phyloP scores from a whole-genome alignment of 1,139 yeast genomes.

The Saccharomyces uvarum region DNA sequence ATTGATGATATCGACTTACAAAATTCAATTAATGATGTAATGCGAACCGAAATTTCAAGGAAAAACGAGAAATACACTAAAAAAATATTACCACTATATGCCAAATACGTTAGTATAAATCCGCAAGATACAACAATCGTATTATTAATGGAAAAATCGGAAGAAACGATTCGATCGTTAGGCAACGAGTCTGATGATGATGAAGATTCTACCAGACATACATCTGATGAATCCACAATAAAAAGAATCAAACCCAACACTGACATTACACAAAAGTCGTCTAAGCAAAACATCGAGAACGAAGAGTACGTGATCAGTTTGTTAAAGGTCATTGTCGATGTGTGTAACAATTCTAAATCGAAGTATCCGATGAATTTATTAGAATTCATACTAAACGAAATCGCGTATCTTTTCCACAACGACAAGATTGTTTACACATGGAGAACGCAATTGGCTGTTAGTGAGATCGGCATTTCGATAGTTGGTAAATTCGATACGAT shows the following conservation, averaged over 20 bases:
- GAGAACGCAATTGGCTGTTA: constrained; percentile 46
- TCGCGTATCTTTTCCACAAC: constrained; percentile 30
- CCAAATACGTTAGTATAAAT: constrained; percentile 41
- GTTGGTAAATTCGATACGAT: constrained; percentile 17
- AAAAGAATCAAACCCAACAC: constrained; percentile 20
- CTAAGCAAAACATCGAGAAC: constrained; percentile 33
- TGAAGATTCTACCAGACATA: constrained; percentile 2
- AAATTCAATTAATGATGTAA: constrained; percentile 38
- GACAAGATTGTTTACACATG: constrained; percentile 43
- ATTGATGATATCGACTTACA: constrained; percentile 28
- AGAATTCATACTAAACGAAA: constrained; percentile 17
- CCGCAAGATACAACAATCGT: constrained; percentile 36
- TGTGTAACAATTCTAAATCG: constrained; percentile 24
- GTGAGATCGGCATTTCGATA: constrained; percentile 34
- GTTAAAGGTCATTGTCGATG: constrained; percentile 17
- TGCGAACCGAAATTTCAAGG: constrained; percentile 57
- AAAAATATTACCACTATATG: constrained; percentile 44
- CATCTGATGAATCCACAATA: constrained; percentile 1
- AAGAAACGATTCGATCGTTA: neutral
- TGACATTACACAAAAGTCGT: constrained; percentile 32
- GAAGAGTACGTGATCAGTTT: constrained; percentile 36
- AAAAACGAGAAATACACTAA: constrained; percentile 59
- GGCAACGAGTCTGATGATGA: constrained; percentile 2
- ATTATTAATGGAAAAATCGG: constrained; percentile 27
- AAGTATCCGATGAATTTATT: constrained; percentile 14